A percentile compares a stretch with the other conserved stretches of the same genome.
These are phyloP conservation scores for Asterochloris sp. DNA, from an alignment of 139 green algal genomes.

Conservation along the genomic window DNA sequence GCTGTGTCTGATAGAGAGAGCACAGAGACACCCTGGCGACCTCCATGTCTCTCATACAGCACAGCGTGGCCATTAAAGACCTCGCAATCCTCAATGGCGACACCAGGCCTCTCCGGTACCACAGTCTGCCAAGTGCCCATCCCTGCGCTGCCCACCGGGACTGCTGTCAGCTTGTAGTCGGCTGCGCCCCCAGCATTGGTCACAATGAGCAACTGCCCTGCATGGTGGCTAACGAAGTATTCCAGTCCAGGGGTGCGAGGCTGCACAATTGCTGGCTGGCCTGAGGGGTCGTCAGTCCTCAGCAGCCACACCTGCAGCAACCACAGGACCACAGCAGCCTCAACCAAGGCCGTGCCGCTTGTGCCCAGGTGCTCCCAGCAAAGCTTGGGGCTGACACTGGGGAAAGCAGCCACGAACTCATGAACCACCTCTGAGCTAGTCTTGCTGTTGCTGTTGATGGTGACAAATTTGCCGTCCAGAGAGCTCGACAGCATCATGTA, in stretches of 20 bases:
- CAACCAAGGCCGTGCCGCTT: neutral
- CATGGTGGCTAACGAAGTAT: conserved; percentile 75
- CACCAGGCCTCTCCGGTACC: conserved; percentile 15
- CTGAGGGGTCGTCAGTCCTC: neutral
- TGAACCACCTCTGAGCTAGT: neutral
- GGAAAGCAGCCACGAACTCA: neutral
- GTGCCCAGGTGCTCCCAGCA: neutral
- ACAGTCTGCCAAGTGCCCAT: conserved; percentile 36
- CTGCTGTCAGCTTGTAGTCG: conserved; percentile 27
- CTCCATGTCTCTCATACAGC: conserved; percentile 37
- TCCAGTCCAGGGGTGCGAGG: conserved; percentile 44
- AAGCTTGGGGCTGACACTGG: neutral
- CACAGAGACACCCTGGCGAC: conserved; percentile 24
- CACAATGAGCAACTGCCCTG: conserved; percentile 25
- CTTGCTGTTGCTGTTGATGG: neutral
- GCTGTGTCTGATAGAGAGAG: neutral
- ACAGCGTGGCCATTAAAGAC: conserved; percentile 37
- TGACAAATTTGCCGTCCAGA: neutral
- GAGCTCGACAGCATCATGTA: neutral
- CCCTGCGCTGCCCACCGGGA: neutral
- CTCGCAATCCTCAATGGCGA: conserved; percentile 59
- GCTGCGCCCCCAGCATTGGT: conserved; percentile 23
- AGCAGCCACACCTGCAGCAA: conserved; percentile 53
- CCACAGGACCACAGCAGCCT: neutral
- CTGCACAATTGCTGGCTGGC: conserved; percentile 30